Evolutionary conservation across 2,329 filamentous ascomycete genomes (phyloP).

Genomic region (Gremmenia infestans): DNA sequence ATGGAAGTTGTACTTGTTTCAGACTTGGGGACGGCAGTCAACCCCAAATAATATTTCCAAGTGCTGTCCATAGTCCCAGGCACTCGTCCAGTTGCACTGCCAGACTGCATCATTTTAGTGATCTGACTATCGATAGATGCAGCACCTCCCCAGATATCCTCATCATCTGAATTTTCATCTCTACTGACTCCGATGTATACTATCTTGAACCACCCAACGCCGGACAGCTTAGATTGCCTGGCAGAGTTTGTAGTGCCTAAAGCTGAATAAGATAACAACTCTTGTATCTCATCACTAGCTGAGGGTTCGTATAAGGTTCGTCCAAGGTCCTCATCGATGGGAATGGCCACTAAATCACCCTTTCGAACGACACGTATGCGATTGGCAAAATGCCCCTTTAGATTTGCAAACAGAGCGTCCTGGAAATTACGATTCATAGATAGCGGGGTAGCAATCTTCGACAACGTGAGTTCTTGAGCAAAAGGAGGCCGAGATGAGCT

Average conservation of each 20-base stretch:
- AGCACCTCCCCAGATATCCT: conserved; percentile 78
- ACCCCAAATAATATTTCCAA: conserved; percentile 87
- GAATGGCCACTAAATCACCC: conserved; percentile 83
- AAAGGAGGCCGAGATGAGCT: conserved; percentile 52
- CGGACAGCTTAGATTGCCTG: conserved; percentile 34
- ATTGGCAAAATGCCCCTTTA: conserved; percentile 85
- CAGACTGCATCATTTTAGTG: conserved; percentile 87
- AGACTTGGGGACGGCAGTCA: conserved; percentile 59
- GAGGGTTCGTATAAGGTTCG: conserved; percentile 71
- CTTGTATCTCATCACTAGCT: conserved; percentile 57
- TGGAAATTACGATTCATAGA: conserved; percentile 83
- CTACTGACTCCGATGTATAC: conserved; percentile 62
- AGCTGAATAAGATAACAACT: conserved; percentile 49
- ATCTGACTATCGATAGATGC: conserved; percentile 80
- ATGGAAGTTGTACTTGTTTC: conserved; percentile 36
- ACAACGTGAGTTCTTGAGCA: conserved; percentile 73
- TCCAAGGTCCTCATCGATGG: conserved; percentile 81
- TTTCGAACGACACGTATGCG: conserved; percentile 77
- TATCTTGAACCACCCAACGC: conserved; percentile 89
- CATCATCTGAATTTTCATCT: conserved; percentile 54
- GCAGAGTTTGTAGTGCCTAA: conserved; percentile 41
- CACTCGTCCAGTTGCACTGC: conserved; percentile 75
- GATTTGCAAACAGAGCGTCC: conserved; percentile 75
- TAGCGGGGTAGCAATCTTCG: conserved; percentile 83
- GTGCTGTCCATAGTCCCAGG: conserved; percentile 70